phyloP scores from a whole-genome alignment of 805 yeast genomes.

The Kregervanrija fluxuum region DNA sequence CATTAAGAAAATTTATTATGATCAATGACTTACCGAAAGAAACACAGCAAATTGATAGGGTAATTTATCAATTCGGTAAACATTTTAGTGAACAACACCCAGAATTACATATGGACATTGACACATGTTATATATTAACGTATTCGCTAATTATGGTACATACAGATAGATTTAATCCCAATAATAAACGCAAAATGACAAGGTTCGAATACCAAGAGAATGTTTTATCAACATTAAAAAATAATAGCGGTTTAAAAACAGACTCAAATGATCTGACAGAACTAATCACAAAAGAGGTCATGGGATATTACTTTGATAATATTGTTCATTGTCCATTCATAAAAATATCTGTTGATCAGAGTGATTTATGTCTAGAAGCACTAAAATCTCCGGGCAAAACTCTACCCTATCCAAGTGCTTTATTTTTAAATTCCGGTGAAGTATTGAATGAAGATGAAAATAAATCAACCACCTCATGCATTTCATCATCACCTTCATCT shows the following conservation, averaged over 20 bases:
- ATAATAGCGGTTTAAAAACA: conserved; percentile 8
- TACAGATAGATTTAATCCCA: conserved; percentile 65
- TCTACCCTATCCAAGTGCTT: conserved; percentile 25
- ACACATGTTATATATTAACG: conserved; percentile 54
- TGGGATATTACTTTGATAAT: conserved; percentile 61
- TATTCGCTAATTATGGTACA: conserved; percentile 66
- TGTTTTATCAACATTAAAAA: conserved; percentile 19
- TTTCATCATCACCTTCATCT: conserved; percentile 2
- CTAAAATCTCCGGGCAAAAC: conserved; percentile 6
- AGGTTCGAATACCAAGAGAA: conserved; percentile 52
- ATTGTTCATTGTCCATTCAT: conserved; percentile 53
- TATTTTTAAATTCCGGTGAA: conserved; percentile 9
- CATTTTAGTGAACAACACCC: conserved; percentile 42
- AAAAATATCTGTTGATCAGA: conserved; percentile 26
- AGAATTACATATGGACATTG: conserved; percentile 30
- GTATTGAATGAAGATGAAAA: background rate
- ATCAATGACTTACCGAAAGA: conserved; percentile 59
- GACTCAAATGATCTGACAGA: conserved; percentile 18
- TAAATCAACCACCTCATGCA: conserved; percentile 5
- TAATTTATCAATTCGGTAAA: conserved; percentile 49
- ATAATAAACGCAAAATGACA: conserved; percentile 61
- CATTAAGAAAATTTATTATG: conserved; percentile 54
- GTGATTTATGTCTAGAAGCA: conserved; percentile 15
- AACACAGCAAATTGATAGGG: conserved; percentile 69
- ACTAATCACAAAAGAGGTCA: conserved; percentile 33